Evolutionary conservation across 192 early-diverging fungal genomes (phyloP), one percentile per base, ranked within the genome.

Genomic region (Phycomyces nitens): DNA sequence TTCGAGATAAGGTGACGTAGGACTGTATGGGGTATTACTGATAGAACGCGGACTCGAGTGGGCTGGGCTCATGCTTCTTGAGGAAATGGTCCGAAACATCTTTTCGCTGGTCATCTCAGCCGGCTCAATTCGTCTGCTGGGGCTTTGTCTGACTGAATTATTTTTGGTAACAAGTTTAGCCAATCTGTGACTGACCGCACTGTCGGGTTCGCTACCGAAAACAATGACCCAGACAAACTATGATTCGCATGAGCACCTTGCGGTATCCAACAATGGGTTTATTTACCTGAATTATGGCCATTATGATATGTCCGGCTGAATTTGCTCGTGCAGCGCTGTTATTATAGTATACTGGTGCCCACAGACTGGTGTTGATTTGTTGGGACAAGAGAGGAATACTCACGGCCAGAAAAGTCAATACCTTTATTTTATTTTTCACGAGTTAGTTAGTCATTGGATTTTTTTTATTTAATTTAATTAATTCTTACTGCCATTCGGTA

Each of bases 151-250:
- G 38, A 44, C 24, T 42, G 15, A 22, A 11, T 34, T 18, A 34
- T 29, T 51, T 12, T 23, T 21, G 44, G 26, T 9, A 40, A 27
- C 41, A 44, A 26, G 10, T 26, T 27, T 2, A 72, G 54, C 38
- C 53, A 15, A 34, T 27, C 58, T 24, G 62, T 40, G 40, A 9
- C 73, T 2, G 86, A 34, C 29, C 7, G 29, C 29, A 34, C 29
- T 85, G 2, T 85, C 80, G 1, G 83, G 80, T 24, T 82, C 83
- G 69, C 82, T 79, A 38, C 88, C 89, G 53, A 91, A 82, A n/a
- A 79, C 76, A 22, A 87, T 68, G 24, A 89, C 73, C 89, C 86
- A 91, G 26, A 87, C 70, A 64, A 88, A 82, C 67, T 74, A 70
- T 14, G 5, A 26, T 40, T 21, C 16, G 43, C 22, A 27, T 56